Percentiles rank a stretch among this genome's conserved stretches.
These are phyloP conservation scores for Nigrospora oryzae DNA, from an alignment of 2,329 filamentous ascomycete genomes.

Conservation along the genomic window DNA sequence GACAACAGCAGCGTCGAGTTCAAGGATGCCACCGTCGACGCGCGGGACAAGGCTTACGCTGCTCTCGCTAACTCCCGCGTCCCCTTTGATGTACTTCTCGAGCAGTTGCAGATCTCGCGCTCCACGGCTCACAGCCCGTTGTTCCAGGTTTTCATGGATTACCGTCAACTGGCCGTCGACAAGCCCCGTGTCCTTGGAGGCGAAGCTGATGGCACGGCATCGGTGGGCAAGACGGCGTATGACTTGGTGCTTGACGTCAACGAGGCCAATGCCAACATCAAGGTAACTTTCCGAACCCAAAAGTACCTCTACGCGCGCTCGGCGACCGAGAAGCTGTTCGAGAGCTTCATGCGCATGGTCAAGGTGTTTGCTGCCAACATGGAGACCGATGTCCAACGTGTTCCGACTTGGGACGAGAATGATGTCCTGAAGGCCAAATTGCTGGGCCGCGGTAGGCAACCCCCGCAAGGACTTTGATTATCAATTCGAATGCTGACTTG, in stretches of 20 bases:
- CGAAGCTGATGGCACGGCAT: neutral
- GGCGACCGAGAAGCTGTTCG: neutral
- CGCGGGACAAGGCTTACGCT: conserved; percentile 10
- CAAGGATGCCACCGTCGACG: neutral
- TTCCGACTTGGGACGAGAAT: conserved; percentile 8
- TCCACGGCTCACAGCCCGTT: conserved; percentile 25
- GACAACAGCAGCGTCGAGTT: neutral
- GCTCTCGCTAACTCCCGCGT: conserved; percentile 24
- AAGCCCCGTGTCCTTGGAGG: neutral
- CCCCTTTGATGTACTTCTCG: conserved; percentile 30
- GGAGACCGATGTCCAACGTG: conserved; percentile 8
- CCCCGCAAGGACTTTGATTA: neutral
- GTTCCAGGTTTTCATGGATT: conserved; percentile 31
- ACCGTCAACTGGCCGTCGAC: neutral
- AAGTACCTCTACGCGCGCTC: conserved; percentile 17
- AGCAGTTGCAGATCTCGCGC: conserved; percentile 24
- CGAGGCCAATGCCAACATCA: neutral
- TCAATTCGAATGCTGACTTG: neutral
- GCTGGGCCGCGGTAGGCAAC: conserved; percentile 5
- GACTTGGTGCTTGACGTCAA: neutral
- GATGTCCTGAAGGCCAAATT: neutral
- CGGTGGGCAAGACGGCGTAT: neutral
- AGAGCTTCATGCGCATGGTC: conserved; percentile 6
- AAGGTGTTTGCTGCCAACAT: neutral
- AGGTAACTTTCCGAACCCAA: conserved; percentile 12